Conservation (phyloP, 208 protist species). For the Trypanosoma congolense region DNA sequence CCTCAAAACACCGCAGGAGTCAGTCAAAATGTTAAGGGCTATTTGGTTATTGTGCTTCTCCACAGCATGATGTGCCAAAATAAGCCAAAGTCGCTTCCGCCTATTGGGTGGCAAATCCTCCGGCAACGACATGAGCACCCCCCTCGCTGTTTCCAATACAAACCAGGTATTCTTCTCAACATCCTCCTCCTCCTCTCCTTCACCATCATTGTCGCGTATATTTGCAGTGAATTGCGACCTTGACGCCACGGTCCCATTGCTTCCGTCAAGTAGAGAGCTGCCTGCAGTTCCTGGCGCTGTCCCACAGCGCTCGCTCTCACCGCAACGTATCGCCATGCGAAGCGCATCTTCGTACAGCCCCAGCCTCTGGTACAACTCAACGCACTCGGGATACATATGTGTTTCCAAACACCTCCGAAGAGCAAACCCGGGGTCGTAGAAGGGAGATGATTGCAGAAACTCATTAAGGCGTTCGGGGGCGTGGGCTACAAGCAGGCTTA, state of each 20-base stretch:
- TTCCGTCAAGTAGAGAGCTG: too few relatives aligned
- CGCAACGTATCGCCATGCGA: slow-evolving; percentile 60
- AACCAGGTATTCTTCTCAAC: slow-evolving; percentile 24
- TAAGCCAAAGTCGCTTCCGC: slow-evolving; percentile 90
- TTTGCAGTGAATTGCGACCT: background rate
- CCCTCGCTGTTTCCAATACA: slow-evolving; percentile 65
- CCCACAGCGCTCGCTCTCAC: background rate
- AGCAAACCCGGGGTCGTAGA: slow-evolving; percentile 89
- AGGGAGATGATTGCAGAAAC: slow-evolving; percentile 73
- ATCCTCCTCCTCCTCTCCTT: background rate
- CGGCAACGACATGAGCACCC: slow-evolving; percentile 64
- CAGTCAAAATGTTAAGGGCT: slow-evolving; percentile 63
- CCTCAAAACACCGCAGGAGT: slow-evolving; percentile 75
- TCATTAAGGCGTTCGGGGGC: slow-evolving; percentile 65
- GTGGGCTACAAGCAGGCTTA: slow-evolving; percentile 85
- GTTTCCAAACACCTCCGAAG: slow-evolving; percentile 86
- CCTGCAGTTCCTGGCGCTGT: too few relatives aligned
- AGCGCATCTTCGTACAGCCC: slow-evolving; percentile 94
- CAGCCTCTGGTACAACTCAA: slow-evolving; percentile 90
- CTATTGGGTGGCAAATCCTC: slow-evolving; percentile 54
- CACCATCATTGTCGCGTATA: background rate
- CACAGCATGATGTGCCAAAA: slow-evolving; percentile 86
- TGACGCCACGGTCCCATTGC: too few relatives aligned
- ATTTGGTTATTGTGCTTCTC: slow-evolving; percentile 74
- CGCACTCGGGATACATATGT: slow-evolving; percentile 58